phyloP scores from a whole-genome alignment of 2,329 filamentous ascomycete species.

The Trichoderma asperellum region DNA sequence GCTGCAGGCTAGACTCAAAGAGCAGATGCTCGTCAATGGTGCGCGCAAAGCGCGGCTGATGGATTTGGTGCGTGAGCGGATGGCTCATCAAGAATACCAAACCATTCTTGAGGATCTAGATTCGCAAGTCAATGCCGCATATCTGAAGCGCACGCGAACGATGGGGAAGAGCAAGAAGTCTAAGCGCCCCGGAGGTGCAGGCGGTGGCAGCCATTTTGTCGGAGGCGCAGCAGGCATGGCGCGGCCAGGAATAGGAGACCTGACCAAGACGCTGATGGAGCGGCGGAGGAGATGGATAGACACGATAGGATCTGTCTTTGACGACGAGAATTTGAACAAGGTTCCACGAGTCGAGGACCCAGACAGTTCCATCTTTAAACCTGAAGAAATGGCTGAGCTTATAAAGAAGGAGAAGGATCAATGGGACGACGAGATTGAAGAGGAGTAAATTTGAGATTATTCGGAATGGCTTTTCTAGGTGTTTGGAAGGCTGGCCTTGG shows the following conservation, averaged over 20 bases:
- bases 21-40: conserved; percentile 85
- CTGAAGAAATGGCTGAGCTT: conserved; percentile 70
- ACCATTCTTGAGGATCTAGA: conserved; percentile 97
- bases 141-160: conserved; percentile 91
- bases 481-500: neutral
- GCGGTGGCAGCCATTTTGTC: conserved; percentile 68
- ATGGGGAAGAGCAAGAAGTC: conserved; percentile 94
- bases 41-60: conserved; percentile 85
- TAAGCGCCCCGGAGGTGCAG: conserved; percentile 75
- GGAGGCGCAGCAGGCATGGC: conserved; percentile 66
- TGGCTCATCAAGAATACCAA: conserved; percentile 95
- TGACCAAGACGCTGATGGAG: conserved; percentile 91
- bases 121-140: conserved; percentile 90
- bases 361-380: conserved; percentile 72
- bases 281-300: conserved; percentile 86
- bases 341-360: conserved; percentile 71
- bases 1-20: conserved; percentile 79
- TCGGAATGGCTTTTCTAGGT: neutral
- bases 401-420: conserved; percentile 77
- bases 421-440: conserved; percentile 81
- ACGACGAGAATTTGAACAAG: conserved; percentile 73
- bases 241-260: conserved; percentile 83
- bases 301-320: conserved; percentile 87
- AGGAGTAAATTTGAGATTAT: conserved; percentile 48
- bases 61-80: conserved; percentile 86